Evolutionary conservation across 805 yeast species (phyloP), one percentile per base, ranked within the genome.

Genomic region (Kazachstania bromeliacearum): DNA sequence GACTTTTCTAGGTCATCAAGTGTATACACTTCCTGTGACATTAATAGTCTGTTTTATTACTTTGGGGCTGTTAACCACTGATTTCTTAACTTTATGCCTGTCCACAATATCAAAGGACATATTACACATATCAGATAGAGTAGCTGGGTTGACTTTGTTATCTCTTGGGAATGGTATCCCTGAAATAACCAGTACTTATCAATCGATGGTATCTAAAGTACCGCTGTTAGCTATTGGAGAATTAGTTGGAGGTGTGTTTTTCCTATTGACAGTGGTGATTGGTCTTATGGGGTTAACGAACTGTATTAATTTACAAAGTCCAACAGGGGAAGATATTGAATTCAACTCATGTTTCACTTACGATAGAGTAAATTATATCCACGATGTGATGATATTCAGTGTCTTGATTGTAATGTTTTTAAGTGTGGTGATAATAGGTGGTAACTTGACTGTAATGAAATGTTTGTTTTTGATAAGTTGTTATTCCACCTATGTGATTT

Each of bases 161-260:
- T 95, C 97, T 0, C 68, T 89, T 41, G 97, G 96, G 0, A 89
- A 89, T 59, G 94, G 95, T 3, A 70, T 94, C 0, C 95, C 96
- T 0, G 98, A 89, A 56, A 75, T 89, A 3, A 71, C 87, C 25
- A 73, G 89, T 32, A 85, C 95, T 0, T 84, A 77, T 53, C 77
- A 79, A 33, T 95, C 96, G 3, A 72, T 92, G 75, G 67, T 70
- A 9, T 61, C 75, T 1, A 78, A 74, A n/a, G 73, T 84, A 1
- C 75, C 80, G 0, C 71, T 85, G 0, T 63, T 89, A 52, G 96
- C 97, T 0, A 60, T 89, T 5, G 92, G 96, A 1, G 96, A 88
- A 55, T 64, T 89, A n/a, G 60, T 87, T 22, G 97, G 98, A 1
- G 92, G 96, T 2, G 83, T 94, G 0, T 73, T 82, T 31, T 87